These are phyloP conservation scores for Prorocentrum cordatum DNA, from an alignment of 169 alveolate genomes.

Conservation along the genomic window DNA sequence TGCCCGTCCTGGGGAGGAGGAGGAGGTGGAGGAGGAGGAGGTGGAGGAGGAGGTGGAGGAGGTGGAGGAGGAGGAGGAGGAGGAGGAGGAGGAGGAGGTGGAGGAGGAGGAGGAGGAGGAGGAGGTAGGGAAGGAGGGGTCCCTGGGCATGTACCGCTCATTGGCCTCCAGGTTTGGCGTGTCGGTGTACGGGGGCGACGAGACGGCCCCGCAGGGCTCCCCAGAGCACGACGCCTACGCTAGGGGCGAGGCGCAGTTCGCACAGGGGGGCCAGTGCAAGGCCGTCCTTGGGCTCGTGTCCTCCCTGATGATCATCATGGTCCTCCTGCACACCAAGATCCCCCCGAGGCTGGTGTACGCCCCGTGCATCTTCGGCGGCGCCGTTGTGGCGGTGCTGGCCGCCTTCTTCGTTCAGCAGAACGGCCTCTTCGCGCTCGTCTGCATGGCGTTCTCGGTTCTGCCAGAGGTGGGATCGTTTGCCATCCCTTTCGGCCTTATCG, in stretches of 20 bases:
- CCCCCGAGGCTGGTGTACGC: conserved; percentile 28
- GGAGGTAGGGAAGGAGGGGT: too few relatives aligned
- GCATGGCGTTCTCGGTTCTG: conserved; percentile 10
- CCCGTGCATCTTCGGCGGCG: conserved; percentile 31
- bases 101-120: too few relatives aligned
- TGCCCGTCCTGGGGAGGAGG: too few relatives aligned
- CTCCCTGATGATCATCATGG: conserved; percentile 17
- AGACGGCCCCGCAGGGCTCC: background rate
- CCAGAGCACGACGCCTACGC: background rate
- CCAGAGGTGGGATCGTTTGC: conserved; percentile 61
- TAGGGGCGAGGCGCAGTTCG: background rate
- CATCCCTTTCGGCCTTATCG: conserved; percentile 30
- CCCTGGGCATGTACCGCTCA: too few relatives aligned
- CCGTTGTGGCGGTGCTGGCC: conserved; percentile 13
- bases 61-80: too few relatives aligned
- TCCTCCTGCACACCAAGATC: conserved; percentile 4
- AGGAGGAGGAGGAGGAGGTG: too few relatives aligned
- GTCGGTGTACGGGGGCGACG: conserved; percentile 1
- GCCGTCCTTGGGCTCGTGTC: too few relatives aligned
- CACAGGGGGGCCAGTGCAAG: background rate
- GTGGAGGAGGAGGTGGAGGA: too few relatives aligned
- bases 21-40: too few relatives aligned
- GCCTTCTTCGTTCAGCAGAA: conserved; percentile 19
- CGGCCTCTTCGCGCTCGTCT: background rate
- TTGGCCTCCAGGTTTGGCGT: too few relatives aligned